Conservation (phyloP, 2,329 filamentous ascomycete genomes). For the Herpotrichia juniperi region DNA sequence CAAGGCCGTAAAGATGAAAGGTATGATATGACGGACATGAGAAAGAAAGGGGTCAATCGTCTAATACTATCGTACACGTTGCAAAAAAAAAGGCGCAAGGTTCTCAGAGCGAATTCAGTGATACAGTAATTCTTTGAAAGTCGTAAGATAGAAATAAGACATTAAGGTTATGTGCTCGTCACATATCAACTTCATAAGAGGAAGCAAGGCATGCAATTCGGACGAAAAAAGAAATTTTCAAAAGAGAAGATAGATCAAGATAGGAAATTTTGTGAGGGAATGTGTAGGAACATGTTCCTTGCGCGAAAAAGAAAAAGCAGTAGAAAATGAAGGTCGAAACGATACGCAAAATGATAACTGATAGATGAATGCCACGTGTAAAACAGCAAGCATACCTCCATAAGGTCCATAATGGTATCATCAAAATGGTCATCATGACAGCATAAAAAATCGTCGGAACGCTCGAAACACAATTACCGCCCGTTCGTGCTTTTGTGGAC, state of each 20-base stretch:
- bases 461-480: conserved; percentile 47
- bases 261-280: conserved; percentile 21
- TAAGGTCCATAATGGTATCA: conserved; percentile 39
- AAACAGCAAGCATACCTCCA: conserved; percentile 43
- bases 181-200: conserved; percentile 34
- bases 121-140: conserved; percentile 27
- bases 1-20: conserved; percentile 41
- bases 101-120: conserved; percentile 12
- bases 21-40: conserved; percentile 18
- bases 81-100: conserved; percentile 17
- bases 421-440: conserved; percentile 46
- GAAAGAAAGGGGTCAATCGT: conserved; percentile 5
- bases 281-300: conserved; percentile 13
- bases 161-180: conserved; percentile 43
- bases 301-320: conserved; percentile 11
- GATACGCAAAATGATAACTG: conserved; percentile 31
- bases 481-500: conserved; percentile 44
- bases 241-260: conserved; percentile 11
- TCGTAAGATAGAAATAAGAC: conserved; percentile 44
- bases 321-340: conserved; percentile 13
- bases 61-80: conserved; percentile 43
- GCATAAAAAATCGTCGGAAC: conserved; percentile 46
- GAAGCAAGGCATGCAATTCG: conserved; percentile 35
- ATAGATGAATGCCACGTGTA: conserved; percentile 32
- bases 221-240: conserved; percentile 19